Base-by-base conservation (phyloP, 495 filamentous ascomycete species). In the Aspergillus biplanus region DNA sequence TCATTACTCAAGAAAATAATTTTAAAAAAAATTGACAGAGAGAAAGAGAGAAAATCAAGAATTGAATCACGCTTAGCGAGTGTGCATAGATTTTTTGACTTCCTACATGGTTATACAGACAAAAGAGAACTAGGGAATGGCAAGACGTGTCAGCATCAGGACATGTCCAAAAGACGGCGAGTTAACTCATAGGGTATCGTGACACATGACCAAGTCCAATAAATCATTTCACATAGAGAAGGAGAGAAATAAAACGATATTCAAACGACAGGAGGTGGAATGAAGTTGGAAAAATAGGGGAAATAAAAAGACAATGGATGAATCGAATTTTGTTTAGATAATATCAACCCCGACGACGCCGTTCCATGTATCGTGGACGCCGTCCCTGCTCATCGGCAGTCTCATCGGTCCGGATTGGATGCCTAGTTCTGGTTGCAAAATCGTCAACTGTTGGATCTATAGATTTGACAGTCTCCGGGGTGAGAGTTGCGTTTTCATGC, bases 321-420 rank as follows among this genome's bases (percentile, higher is more conserved):
- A 32, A 5, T 1, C 21, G 2, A 27, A 27, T 27, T 27, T 27
- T 27, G 21, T 27, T 27, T 27, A 27, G 35, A 33, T 33, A 5
- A 6, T 2, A 33, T 70, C 39, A 77, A 1, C 46, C 65, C 27
- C 77, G 64, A 4, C 76, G 71, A 60, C 74, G 71, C 31, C 78
- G 73, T 21, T 77, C 71, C 67, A 78, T 72, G 58, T 80, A 78
- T n/a, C 78, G 58, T 3, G 76, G 74, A 37, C 72, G 68, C 27
- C 77, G 73, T 18, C 56, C 63, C 46, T 65, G 57, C 39, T 68
- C 56, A 33, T 71, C 69, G 37, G 44, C 53, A 0, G 33, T 42
- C 33, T 71, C 69, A 39, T 65, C 39, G 35, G 63, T 16, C 44
- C 69, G 35, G 53, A 62, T 50, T 58, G 67, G 42, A 18, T 63